phyloP scores from a whole-genome alignment of 2,329 filamentous ascomycete genomes.

The Thelonectria olida region DNA sequence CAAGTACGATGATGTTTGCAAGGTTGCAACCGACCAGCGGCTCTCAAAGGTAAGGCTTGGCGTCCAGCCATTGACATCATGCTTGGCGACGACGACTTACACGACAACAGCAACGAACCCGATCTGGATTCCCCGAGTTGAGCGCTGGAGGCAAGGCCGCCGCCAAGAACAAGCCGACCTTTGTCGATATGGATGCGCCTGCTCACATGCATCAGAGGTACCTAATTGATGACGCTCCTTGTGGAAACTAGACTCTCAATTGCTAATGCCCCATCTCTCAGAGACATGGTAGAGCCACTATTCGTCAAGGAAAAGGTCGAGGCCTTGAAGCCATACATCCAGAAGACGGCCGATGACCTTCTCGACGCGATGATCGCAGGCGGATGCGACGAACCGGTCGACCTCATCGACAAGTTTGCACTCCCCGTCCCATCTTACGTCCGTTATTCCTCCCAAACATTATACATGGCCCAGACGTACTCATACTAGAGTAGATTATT shows the following conservation, averaged over 20 bases:
- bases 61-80: background rate
- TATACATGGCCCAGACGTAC: background rate
- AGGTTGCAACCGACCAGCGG: constrained; percentile 54
- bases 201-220: constrained; percentile 57
- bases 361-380: constrained; percentile 50
- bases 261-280: constrained; percentile 19
- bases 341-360: constrained; percentile 54
- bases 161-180: constrained; percentile 58
- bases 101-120: constrained; percentile 45
- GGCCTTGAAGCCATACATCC: constrained; percentile 54
- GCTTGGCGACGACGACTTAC: background rate
- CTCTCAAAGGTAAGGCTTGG: constrained; percentile 52
- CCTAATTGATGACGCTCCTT: background rate
- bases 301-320: constrained; percentile 52
- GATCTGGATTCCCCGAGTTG: constrained; percentile 58
- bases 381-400: constrained; percentile 50
- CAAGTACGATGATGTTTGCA: constrained; percentile 57
- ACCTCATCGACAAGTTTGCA: constrained; percentile 57
- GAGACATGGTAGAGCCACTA: constrained; percentile 56
- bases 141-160: constrained; percentile 56
- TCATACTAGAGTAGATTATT: constrained; percentile 53
- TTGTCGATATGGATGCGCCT: constrained; percentile 61
- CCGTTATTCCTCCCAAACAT: too few species aligned
- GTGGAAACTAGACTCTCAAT: background rate
- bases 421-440: constrained; percentile 59